Percentiles rank a stretch among this genome's conserved stretches.
These are phyloP conservation scores for Xerocomus potaroensis DNA, from an alignment of 768 basidiomycete genomes.

Conservation along the genomic window DNA sequence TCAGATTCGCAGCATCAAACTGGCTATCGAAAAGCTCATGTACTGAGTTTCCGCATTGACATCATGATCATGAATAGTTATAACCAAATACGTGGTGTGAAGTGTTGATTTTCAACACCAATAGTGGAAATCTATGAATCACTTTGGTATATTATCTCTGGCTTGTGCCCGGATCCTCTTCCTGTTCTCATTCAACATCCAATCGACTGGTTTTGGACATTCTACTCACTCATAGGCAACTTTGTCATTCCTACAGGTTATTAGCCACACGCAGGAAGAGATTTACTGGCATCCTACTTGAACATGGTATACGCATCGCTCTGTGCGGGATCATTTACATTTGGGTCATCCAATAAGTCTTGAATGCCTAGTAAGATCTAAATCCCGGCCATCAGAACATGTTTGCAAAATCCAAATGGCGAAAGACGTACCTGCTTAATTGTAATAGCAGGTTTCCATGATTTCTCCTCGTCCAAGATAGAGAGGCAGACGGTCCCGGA, in stretches of 20 bases:
- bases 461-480: conserved; percentile 97
- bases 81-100: conserved; percentile 11
- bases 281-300: conserved; percentile 60
- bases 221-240: conserved; percentile 80
- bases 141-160: conserved; percentile 87
- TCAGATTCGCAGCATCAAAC: conserved; percentile 86
- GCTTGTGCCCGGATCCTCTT: conserved; percentile 82
- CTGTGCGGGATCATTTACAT: conserved; percentile 96
- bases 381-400: background rate
- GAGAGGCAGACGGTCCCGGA: conserved; percentile 98
- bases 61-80: conserved; percentile 6
- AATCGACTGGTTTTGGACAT: background rate
- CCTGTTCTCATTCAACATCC: conserved; percentile 36
- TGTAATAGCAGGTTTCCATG: conserved; percentile 98
- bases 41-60: conserved; percentile 26
- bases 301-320: conserved; percentile 99
- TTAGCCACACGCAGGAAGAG: conserved; percentile 7
- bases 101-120: conserved; percentile 1
- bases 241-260: conserved; percentile 75
- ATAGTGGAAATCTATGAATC: conserved; percentile 12
- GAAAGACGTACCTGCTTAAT: conserved; percentile 80
- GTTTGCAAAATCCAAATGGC: background rate
- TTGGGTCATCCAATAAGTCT: conserved; percentile 92
- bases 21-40: conserved; percentile 68
- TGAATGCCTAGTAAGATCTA: conserved; percentile 96